Base-by-base conservation (phyloP, 768 basidiomycete species). In the Rhodotorula diobovata region DNA sequence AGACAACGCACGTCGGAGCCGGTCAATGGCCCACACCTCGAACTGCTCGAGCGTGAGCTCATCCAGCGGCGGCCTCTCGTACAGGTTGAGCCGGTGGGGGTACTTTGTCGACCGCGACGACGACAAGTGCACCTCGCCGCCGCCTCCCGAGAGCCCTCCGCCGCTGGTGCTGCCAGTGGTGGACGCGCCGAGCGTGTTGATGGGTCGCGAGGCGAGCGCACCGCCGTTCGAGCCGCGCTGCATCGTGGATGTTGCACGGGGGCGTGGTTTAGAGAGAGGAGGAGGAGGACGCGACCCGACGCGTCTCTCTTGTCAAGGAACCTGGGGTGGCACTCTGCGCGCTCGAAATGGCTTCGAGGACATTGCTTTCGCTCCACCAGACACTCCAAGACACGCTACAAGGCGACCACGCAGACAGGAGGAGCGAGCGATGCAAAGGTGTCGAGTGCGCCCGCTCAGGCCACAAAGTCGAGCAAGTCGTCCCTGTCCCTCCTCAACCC, bases 41-140 rank as follows among this genome's bases (percentile, higher is more conserved):
- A 99, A 99, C 73, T 97, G 90, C 79, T 98, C 96, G 28, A 98
- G 83, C 2, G 93, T 93, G 30, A 98, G 88, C 77, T 98, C 93
- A 66, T 88, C 88, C 25, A 85, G 80, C 30, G 96, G 96, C 32
- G 94, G 91, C 28, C 79, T 82, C 76, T 94, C 89, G 78, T 99
- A 98, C 81, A 79, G 71, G 68, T 63, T 74, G 28, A 93, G 84
- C 57, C 87, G 82, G 79, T 85, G 82, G 3, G 88, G 88, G 78
- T 90, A 90, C 68, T 80, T 82, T 23, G 23, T 41, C 28, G 63
- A 63, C 1, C 70, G 56, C 23, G 70, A 56, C 25, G 25, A 50
- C 23, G 23, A 39, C 30, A 62, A 6, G 7, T 39, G 16, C 32
- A 71, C 66, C 35, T 63, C 70, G 10, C n/a, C n/a, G n/a, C n/a